These are phyloP conservation scores for Speleostelium caveatum DNA, from an alignment of 78 protist genomes.

Conservation along the genomic window DNA sequence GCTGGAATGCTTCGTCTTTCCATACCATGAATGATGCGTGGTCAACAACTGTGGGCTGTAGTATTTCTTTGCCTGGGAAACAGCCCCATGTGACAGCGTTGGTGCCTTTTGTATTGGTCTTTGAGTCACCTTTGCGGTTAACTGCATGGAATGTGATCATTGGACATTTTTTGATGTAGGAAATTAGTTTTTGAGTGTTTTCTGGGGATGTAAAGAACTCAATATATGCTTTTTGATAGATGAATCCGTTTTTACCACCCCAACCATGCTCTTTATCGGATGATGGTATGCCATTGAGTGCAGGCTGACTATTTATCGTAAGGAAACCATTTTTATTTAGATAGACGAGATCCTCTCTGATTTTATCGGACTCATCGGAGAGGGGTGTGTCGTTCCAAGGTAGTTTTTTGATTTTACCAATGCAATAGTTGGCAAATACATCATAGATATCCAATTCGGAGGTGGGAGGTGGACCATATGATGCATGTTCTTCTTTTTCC, in stretches of 20 bases:
- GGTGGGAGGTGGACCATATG: constrained; percentile 53
- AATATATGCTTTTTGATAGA: constrained; percentile 96
- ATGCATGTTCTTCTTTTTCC: background rate
- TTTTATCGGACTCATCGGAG: constrained; percentile 85
- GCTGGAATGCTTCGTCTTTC: constrained; percentile 95
- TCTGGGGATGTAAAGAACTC: constrained; percentile 93
- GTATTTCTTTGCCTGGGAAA: constrained; percentile 95
- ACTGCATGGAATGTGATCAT: constrained; percentile 88
- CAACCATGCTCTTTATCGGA: constrained; percentile 92
- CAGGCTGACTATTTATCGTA: constrained; percentile 97
- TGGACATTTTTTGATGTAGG: constrained; percentile 53
- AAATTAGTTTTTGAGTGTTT: constrained; percentile 26
- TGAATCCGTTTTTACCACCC: constrained; percentile 95
- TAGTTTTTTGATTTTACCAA: constrained; percentile 34
- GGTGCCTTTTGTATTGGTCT: constrained; percentile 56
- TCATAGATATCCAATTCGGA: constrained; percentile 62
- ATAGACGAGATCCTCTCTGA: constrained; percentile 61
- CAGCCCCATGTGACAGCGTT: constrained; percentile 98
- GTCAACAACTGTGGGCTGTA: constrained; percentile 97
- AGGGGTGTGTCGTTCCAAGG: constrained; percentile 88
- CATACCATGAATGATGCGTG: constrained; percentile 88
- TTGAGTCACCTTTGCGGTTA: constrained; percentile 62
- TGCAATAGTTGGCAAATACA: constrained; percentile 80
- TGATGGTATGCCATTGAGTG: constrained; percentile 92
- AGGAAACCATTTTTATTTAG: constrained; percentile 90